Evolutionary conservation across 371 early-diverging fungal species (phyloP), one percentile per base, ranked within the genome.

Genomic region (Mortierella sp.): DNA sequence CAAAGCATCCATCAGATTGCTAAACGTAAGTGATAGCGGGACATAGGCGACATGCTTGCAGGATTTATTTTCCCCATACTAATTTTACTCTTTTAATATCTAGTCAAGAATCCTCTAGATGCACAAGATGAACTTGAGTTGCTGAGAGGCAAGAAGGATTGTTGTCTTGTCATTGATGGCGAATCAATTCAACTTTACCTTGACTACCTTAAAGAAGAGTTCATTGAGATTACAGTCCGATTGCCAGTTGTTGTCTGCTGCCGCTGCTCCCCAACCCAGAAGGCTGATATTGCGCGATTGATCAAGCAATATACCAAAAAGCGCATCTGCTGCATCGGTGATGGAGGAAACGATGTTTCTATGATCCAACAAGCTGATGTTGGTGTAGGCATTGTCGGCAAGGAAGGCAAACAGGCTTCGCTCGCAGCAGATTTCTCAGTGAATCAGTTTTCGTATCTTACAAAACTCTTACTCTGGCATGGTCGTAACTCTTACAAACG

Each of bases 351-450:
- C 83, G 99, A 99, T 83, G 99, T 99, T 23, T 93, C 95, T 35
- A 99, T 99, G 99, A 99, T 99, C 69, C 97, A 96, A 78, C 96
- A 96, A 3, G 99, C 99, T 0, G 93, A 98, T 85, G 95, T 99
- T n/a, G 99, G 92, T 65, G 92, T 99, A 8, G 99, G 99, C 32
- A 96, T 99, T 72, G 97, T 96, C 9, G 99, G 99, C 61, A 98
- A 97, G 85, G 99, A 99, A 85, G 99, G 99, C 15, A 94, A 90
- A 80, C 99, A 99, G 82, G 99, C 99, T 4, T 94, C 97, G 12
- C 84, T 99, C 47, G 98, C 99, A 1, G 98, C 99, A 1, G 99
- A 99, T 85, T 97, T 98, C 75, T 95, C 97, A 0, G 88, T 99
- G 3, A 90, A 89, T 10, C 97, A 98, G 83, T 99, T 99, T 75